These are phyloP conservation scores for Colletotrichum magnum DNA, from an alignment of 2,329 filamentous ascomycete genomes.

Conservation along the genomic window DNA sequence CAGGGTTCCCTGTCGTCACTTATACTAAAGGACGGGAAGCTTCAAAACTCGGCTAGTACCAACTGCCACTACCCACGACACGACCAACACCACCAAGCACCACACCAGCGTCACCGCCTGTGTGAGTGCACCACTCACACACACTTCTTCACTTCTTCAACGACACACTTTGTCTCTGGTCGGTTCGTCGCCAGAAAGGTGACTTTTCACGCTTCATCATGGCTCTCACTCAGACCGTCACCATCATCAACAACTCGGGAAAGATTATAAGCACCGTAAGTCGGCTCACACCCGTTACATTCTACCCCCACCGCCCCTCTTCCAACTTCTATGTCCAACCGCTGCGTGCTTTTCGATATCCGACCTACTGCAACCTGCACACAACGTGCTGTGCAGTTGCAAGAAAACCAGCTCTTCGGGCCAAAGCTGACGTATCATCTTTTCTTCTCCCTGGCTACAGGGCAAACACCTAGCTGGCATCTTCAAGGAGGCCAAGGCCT, in stretches of 20 bases:
- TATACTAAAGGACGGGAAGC: slow-evolving; percentile 22
- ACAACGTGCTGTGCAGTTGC: background rate
- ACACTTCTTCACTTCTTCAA: background rate
- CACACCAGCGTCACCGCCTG: slow-evolving; percentile 35
- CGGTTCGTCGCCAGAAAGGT: slow-evolving; percentile 9
- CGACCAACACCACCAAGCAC: slow-evolving; percentile 11
- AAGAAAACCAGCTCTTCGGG: slow-evolving; percentile 10
- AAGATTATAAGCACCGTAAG: slow-evolving; percentile 91
- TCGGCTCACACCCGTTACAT: slow-evolving; percentile 31
- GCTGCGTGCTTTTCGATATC: slow-evolving; percentile 19
- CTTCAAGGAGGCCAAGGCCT: slow-evolving; percentile 91
- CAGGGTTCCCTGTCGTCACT: slow-evolving; percentile 34
- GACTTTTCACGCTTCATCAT: slow-evolving; percentile 46
- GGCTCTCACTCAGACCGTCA: slow-evolving; percentile 79
- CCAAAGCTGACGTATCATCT: slow-evolving; percentile 38
- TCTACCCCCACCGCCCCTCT: slow-evolving; percentile 33
- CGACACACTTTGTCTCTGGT: slow-evolving; percentile 9
- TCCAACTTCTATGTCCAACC: slow-evolving; percentile 25
- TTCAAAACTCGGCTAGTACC: slow-evolving; percentile 31
- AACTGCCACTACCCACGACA: background rate
- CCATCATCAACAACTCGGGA: slow-evolving; percentile 90
- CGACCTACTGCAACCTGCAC: slow-evolving; percentile 23
- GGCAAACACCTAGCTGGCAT: slow-evolving; percentile 91
- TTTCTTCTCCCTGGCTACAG: slow-evolving; percentile 58
- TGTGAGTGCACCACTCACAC: slow-evolving; percentile 27